A percentile compares a stretch with the other conserved stretches of the same genome.
Evolutionary conservation across 192 early-diverging fungal species (phyloP).

Genomic region (Borealophlyctis nickersoniae): DNA sequence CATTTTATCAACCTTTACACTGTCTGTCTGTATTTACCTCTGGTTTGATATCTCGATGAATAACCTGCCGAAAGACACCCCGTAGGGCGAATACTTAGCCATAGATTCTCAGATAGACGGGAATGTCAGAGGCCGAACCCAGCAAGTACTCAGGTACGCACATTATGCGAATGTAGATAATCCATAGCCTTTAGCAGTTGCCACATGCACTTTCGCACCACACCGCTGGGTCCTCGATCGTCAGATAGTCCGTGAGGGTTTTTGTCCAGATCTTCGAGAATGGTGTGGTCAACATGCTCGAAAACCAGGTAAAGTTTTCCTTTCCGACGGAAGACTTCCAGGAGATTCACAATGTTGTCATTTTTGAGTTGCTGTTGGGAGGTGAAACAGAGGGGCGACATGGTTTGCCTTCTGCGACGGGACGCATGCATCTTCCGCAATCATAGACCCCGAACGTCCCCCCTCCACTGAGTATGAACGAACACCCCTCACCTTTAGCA

Average conservation of each 20-base stretch:
- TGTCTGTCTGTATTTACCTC: slow-evolving; percentile 39
- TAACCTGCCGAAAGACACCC: slow-evolving; percentile 43
- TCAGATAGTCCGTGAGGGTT: slow-evolving; percentile 56
- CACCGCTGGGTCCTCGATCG: slow-evolving; percentile 37
- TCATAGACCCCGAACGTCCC: too few relatives aligned
- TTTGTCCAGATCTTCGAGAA: slow-evolving; percentile 61
- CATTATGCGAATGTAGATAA: slow-evolving; percentile 64
- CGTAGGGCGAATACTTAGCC: not conserved
- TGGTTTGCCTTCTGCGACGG: too few relatives aligned
- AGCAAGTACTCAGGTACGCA: slow-evolving; percentile 20
- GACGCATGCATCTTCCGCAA: too few relatives aligned
- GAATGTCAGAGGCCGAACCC: too few relatives aligned
- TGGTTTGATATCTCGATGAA: slow-evolving; percentile 65
- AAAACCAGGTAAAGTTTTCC: slow-evolving; percentile 66
- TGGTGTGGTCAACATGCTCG: slow-evolving; percentile 66
- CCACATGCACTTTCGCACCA: slow-evolving; percentile 63
- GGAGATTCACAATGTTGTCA: slow-evolving; percentile 66
- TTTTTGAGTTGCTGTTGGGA: slow-evolving; percentile 58
- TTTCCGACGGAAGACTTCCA: slow-evolving; percentile 62
- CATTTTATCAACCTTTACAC: too few relatives aligned
- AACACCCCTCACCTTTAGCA: slow-evolving; percentile 51
- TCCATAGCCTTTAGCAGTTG: slow-evolving; percentile 64
- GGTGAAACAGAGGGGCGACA: too few relatives aligned
- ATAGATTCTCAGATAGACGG: too few relatives aligned
- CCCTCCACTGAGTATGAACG: too few relatives aligned